Evolutionary conservation across 495 filamentous ascomycete species (phyloP).

Genomic region (Trypethelium eluteriae): DNA sequence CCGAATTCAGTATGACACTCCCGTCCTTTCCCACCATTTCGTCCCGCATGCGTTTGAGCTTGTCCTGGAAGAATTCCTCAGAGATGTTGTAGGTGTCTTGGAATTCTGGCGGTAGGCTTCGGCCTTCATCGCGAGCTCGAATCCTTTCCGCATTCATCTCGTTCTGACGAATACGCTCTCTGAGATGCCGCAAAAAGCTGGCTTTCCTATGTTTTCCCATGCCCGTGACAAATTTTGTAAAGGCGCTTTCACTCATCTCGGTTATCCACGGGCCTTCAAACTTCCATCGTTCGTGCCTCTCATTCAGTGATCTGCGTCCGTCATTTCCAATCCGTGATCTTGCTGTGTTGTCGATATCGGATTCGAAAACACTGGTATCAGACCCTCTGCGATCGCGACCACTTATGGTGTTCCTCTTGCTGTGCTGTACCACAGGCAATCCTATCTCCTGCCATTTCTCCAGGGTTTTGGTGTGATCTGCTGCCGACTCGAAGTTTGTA

Average conservation of each 20-base stretch:
- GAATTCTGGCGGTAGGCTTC: constrained; percentile 1
- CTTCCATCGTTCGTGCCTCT: constrained; percentile 51
- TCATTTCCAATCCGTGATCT: not conserved
- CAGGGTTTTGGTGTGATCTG: constrained; percentile 72
- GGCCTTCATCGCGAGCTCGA: constrained; percentile 21
- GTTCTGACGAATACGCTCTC: constrained; percentile 39
- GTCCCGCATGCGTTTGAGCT: constrained; percentile 21
- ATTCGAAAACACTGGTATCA: constrained; percentile 50
- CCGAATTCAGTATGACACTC: constrained; percentile 26
- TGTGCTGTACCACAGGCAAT: constrained; percentile 52
- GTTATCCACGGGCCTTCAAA: constrained; percentile 76
- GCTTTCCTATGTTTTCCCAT: constrained; percentile 48
- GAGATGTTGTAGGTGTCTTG: constrained; percentile 16
- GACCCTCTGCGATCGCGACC: constrained; percentile 12
- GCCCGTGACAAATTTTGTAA: constrained; percentile 54
- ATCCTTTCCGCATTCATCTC: constrained; percentile 20
- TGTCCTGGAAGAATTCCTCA: constrained; percentile 16
- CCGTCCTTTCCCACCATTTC: constrained; percentile 18
- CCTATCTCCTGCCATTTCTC: constrained; percentile 81
- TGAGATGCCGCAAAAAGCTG: constrained; percentile 44
- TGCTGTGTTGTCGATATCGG: constrained; percentile 44
- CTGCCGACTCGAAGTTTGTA: constrained; percentile 79
- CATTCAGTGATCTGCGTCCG: constrained; percentile 20
- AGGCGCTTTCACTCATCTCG: constrained; percentile 64
- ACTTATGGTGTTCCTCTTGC: constrained; percentile 11